phyloP scores from a whole-genome alignment of 805 yeast species.

The Scheffersomyces coipomensis region DNA sequence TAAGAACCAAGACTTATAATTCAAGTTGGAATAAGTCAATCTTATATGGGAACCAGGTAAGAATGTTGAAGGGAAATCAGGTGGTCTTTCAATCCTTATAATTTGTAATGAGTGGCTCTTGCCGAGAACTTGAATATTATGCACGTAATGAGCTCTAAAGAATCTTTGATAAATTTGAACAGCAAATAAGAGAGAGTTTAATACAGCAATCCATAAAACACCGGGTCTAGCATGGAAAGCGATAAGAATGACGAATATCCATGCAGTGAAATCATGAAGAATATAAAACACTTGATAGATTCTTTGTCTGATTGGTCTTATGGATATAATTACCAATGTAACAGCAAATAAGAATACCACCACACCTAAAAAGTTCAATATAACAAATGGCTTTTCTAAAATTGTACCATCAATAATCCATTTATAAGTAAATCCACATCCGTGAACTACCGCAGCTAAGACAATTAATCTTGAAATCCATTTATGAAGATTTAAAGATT shows the following conservation, averaged over 20 bases:
- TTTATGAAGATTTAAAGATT: conserved; percentile 58
- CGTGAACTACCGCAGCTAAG: conserved; percentile 46
- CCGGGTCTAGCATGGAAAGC: conserved; percentile 73
- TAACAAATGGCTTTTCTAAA: conserved; percentile 26
- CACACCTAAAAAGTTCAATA: conserved; percentile 54
- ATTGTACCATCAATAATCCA: conserved; percentile 45
- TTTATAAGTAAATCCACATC: conserved; percentile 47
- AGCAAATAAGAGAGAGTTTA: conserved; percentile 21
- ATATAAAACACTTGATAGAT: conserved; percentile 55
- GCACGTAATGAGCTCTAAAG: conserved; percentile 9
- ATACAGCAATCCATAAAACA: conserved; percentile 28
- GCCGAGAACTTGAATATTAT: conserved; percentile 14
- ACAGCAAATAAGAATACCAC: conserved; percentile 34
- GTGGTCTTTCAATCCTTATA: conserved; percentile 18
- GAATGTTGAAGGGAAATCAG: conserved; percentile 17
- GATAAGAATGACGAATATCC: conserved; percentile 43
- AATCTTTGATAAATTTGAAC: conserved; percentile 38
- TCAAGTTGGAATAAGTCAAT: conserved; percentile 34
- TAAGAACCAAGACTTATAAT: conserved; percentile 34
- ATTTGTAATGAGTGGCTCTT: conserved; percentile 14
- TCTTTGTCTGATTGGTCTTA: conserved; percentile 47
- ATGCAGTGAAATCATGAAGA: conserved; percentile 52
- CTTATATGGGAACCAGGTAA: conserved; percentile 62
- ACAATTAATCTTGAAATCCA: conserved; percentile 67
- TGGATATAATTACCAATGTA: conserved; percentile 43